Base-by-base conservation (phyloP, 495 filamentous ascomycete genomes). In the Annulohypoxylon moriforme region DNA sequence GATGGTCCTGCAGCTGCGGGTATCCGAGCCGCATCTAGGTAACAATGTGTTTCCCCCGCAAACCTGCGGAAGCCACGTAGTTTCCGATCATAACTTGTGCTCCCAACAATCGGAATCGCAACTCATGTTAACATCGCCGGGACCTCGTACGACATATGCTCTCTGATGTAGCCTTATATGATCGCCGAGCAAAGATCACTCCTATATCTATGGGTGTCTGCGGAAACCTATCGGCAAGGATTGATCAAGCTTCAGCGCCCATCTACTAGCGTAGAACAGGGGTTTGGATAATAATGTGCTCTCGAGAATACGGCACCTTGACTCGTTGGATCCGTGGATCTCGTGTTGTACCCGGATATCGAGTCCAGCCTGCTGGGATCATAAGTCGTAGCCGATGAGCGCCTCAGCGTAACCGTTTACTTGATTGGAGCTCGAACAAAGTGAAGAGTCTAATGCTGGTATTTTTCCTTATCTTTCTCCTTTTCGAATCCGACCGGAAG, bases 341-440 rank as follows among this genome's bases (percentile, higher is more conserved):
- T 50, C 40, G 64, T 66, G 58, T 55, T 25, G 44, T 44, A 25
- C 16, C 52, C 40, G 42, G 42, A 16, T 59, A 60, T 53, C 22
- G 27, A 63, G 40, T 24, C 20, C 27, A 59, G 47, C n/a, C 7
- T 24, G 27, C 11, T 42, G 8, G 57, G 40, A 57, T 50, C 49
- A 72, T 64, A 46, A 72, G 46, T 46, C 58, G 14, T 64, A 64
- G 20, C 69, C 53, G 63, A 52, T 6, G 52, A 27, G 20, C 44
- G 24, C 22, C 25, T 64, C 29, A n/a, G 59, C 29, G 31, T 38
- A 31, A 20, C 14, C 38, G 7, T 16, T 18, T 20, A 53, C 27
- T 10, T 63, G 63, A 67, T 67, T 67, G 68, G 68, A 50, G 34
- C 6, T 18, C 27, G 13, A 13, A 8, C n/a, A 55, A 61, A 50